phyloP scores from a whole-genome alignment of 2,329 filamentous ascomycete genomes.

The Dothidotthia symphoricarpi region DNA sequence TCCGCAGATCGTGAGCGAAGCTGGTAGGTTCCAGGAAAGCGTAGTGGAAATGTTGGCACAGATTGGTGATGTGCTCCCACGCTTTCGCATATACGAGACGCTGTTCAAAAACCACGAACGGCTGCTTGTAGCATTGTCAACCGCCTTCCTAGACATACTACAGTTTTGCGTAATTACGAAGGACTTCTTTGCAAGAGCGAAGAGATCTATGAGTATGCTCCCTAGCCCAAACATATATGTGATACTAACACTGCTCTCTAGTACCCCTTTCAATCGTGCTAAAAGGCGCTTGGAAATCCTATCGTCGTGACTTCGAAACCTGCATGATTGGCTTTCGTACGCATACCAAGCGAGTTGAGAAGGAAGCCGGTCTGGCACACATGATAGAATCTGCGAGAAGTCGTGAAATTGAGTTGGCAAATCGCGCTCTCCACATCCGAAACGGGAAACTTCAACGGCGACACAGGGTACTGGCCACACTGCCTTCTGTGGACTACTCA shows the following conservation, averaged over 20 bases:
- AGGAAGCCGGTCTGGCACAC: slow-evolving; percentile 16
- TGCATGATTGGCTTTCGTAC: slow-evolving; percentile 16
- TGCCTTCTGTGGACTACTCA: slow-evolving; percentile 14
- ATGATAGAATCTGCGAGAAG: slow-evolving; percentile 16
- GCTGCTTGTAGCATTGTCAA: slow-evolving; percentile 13
- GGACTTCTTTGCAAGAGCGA: slow-evolving; percentile 13
- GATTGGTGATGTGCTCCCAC: slow-evolving; percentile 20
- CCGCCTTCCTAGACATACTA: slow-evolving; percentile 17
- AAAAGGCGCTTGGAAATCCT: slow-evolving; percentile 18
- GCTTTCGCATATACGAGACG: slow-evolving; percentile 18
- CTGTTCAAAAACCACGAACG: slow-evolving; percentile 19
- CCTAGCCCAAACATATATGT: neutral
- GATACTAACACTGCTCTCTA: neutral
- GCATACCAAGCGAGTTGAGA: slow-evolving; percentile 16
- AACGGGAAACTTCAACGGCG: slow-evolving; percentile 9
- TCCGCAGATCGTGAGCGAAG: slow-evolving; percentile 14
- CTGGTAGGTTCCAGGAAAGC: slow-evolving; percentile 19
- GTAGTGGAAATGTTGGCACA: slow-evolving; percentile 22
- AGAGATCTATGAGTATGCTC: slow-evolving; percentile 8
- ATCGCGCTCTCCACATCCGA: slow-evolving; percentile 11
- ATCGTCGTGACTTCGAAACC: slow-evolving; percentile 11
- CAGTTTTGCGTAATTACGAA: slow-evolving; percentile 16
- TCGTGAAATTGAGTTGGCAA: slow-evolving; percentile 13
- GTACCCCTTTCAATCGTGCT: slow-evolving; percentile 13
- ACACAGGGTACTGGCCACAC: slow-evolving; percentile 5